Conservation (phyloP, 2,329 filamentous ascomycete species). For the Neofusicoccum sp. region DNA sequence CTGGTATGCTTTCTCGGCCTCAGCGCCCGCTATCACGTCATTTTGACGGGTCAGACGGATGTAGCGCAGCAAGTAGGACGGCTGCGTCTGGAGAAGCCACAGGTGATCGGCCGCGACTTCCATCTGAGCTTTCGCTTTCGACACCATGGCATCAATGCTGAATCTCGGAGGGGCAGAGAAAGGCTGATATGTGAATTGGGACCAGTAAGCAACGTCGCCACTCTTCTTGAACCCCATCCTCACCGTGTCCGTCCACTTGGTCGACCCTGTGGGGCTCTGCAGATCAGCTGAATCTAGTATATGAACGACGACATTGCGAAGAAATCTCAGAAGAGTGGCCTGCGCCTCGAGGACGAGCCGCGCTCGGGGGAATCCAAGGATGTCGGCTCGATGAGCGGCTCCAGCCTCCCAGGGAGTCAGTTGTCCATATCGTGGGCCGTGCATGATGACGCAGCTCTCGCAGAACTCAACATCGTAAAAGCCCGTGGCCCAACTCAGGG, state of each 20-base stretch:
- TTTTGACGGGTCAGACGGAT: conserved; percentile 6
- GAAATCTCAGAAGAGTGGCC: conserved; percentile 23
- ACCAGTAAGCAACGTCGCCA: conserved; percentile 23
- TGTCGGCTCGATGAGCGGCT: conserved; percentile 25
- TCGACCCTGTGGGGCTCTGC: neutral
- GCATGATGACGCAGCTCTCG: conserved; percentile 22
- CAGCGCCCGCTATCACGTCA: conserved; percentile 4
- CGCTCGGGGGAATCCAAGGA: conserved; percentile 29
- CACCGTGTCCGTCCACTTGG: conserved; percentile 19
- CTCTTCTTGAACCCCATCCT: conserved; percentile 19
- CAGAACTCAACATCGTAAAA: conserved; percentile 21
- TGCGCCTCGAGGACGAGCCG: conserved; percentile 29
- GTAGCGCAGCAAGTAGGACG: conserved; percentile 25
- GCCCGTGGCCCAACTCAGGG: neutral
- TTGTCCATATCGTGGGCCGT: conserved; percentile 20
- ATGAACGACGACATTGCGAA: conserved; percentile 21
- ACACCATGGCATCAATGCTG: neutral
- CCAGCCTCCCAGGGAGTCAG: conserved; percentile 25
- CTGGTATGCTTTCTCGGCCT: neutral
- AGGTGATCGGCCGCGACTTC: neutral
- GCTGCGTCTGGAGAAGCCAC: conserved; percentile 10
- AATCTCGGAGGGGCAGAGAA: neutral
- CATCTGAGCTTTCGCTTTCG: neutral
- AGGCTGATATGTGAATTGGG: neutral
- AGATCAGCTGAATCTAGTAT: conserved; percentile 17